These are phyloP conservation scores for Colletotrichum spaethianum DNA, from an alignment of 2,329 filamentous ascomycete species.

Conservation along the genomic window DNA sequence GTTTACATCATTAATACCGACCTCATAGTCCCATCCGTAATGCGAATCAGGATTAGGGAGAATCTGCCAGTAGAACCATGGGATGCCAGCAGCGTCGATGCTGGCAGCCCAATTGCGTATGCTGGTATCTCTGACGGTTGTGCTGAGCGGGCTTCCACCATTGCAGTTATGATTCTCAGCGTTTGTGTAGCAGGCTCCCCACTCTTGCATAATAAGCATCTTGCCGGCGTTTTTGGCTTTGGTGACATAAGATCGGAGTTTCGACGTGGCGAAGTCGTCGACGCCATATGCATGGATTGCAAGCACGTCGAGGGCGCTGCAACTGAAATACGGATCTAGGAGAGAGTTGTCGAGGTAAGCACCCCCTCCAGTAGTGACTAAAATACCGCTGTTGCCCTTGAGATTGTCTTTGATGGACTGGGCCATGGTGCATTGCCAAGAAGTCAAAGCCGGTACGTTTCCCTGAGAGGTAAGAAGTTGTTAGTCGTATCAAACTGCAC, in stretches of 20 bases:
- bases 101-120: constrained; percentile 47
- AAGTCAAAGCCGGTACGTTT: constrained; percentile 37
- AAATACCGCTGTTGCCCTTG: constrained; percentile 37
- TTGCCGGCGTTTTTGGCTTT: constrained; percentile 47
- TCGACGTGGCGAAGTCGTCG: not conserved
- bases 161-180: constrained; percentile 48
- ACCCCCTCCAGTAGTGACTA: constrained; percentile 44
- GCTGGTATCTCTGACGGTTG: constrained; percentile 44
- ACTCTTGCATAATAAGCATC: constrained; percentile 51
- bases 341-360: constrained; percentile 42
- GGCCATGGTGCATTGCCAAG: constrained; percentile 46
- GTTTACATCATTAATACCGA: constrained; percentile 43
- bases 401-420: constrained; percentile 44
- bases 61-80: constrained; percentile 54
- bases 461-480: constrained; percentile 28
- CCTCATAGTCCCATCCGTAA: constrained; percentile 50
- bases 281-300: constrained; percentile 48
- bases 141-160: constrained; percentile 31
- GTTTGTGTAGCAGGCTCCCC: constrained; percentile 49
- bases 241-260: constrained; percentile 45
- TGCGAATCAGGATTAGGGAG: constrained; percentile 50
- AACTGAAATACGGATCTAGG: constrained; percentile 40
- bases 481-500: not conserved
- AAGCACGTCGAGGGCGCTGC: constrained; percentile 35
- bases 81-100: constrained; percentile 49